Evolutionary conservation across 1,284 basidiomycete genomes (phyloP), one percentile per base, ranked within the genome.

Genomic region (Sanghuangporus weigelae): DNA sequence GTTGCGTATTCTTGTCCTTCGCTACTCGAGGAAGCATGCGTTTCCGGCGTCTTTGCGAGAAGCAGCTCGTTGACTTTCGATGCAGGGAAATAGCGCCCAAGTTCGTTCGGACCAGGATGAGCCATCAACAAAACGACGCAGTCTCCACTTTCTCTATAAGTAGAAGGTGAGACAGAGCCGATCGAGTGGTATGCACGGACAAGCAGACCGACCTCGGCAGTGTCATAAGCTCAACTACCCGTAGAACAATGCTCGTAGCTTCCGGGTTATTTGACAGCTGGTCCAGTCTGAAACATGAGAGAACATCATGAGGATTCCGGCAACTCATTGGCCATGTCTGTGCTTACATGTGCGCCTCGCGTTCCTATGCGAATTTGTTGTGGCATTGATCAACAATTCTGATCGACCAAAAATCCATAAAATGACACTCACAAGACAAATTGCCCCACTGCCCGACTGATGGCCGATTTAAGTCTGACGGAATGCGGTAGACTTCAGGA

Each of bases 321-420:
- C 2, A 40, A 21, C 48, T 2, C 16, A 3, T 10, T 11, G 6
- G 50, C 3, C 21, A 39, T 35, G 59, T 7, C 16, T 42, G 53
- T 26, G 78, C 83, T 60, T 71, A 87, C 86, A 87, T 84, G 72
- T 88, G 86, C 2, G 84, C 84, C 72, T 90, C 87, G 59, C 86
- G 78, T 70, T 89, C 86, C 53, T 54, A 38, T 31, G 49, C 5
- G 14, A 26, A 10, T 23, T 8, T 3, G 14, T 8, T 3, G 14
- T 51, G 23, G 14, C 31, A 23, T 12, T 35, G 23, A 23, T 51
- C 26, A 51, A 19, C 16, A 11, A 14, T 19, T 46, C 44, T n/a
- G 19, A 51, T 26, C 7, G 49, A 44, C 19, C 12, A 26, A 31
- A 12, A 51, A 23, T 26, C 8, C 23, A 51, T 26, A 21, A 31